Evolutionary conservation across 306 rosid genomes (phyloP).

Genomic region (Arachis hypogaea): DNA sequence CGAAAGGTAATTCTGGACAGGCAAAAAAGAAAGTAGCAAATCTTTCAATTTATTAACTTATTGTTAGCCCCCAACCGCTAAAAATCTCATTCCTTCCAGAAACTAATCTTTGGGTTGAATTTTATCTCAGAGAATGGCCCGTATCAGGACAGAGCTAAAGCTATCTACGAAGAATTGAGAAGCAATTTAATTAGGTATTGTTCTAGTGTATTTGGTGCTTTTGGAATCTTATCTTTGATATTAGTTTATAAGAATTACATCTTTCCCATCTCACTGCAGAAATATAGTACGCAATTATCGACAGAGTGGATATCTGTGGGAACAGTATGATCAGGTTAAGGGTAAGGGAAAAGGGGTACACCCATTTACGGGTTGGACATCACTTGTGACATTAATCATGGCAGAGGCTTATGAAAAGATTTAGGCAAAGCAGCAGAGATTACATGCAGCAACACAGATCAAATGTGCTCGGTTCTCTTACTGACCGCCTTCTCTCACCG

Average conservation of each 20-base stretch:
- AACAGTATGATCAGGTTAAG: conserved; percentile 79
- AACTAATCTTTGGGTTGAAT: conserved; percentile 33
- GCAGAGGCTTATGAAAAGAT: conserved; percentile 68
- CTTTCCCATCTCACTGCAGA: conserved; percentile 32
- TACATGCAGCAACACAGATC: conserved; percentile 3
- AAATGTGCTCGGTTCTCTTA: neutral
- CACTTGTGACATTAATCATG: conserved; percentile 82
- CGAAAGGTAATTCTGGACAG: conserved; percentile 58
- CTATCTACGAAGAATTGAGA: conserved; percentile 70
- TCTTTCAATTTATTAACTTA: neutral
- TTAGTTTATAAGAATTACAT: neutral
- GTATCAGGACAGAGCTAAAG: conserved; percentile 70
- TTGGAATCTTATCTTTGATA: conserved; percentile 1
- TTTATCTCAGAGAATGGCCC: conserved; percentile 66
- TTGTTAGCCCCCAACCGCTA: neutral
- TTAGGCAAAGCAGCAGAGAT: conserved; percentile 33
- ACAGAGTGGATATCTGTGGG: conserved; percentile 81
- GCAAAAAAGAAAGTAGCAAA: conserved; percentile 37
- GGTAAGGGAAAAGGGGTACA: conserved; percentile 93
- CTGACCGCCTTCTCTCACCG: neutral
- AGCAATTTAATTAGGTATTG: conserved; percentile 77
- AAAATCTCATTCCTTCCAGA: conserved; percentile 2
- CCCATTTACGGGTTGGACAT: conserved; percentile 92
- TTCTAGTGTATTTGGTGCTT: conserved; percentile 9
- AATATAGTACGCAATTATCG: conserved; percentile 67